Conservation (phyloP, 164 flowering plant genomes). For the Sextonia rubra region DNA sequence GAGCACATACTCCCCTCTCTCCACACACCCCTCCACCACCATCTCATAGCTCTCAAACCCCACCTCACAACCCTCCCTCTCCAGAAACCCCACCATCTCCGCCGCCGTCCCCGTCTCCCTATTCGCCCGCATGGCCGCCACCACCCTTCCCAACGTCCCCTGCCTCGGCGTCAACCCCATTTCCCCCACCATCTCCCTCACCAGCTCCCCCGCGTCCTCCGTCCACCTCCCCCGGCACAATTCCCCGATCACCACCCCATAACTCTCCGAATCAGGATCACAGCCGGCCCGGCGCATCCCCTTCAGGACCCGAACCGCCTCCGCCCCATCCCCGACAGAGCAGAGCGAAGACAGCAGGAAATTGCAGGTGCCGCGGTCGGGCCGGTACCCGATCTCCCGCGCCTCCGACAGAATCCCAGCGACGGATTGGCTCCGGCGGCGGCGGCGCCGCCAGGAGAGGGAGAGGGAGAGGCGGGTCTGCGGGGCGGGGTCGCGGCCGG, state of each 20-base stretch:
- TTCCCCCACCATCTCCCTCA: constrained; percentile 65
- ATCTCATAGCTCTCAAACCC: constrained; percentile 63
- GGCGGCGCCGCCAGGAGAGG: constrained; percentile 45
- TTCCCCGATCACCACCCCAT: constrained; percentile 39
- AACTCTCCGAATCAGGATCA: constrained; percentile 61
- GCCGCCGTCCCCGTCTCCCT: constrained; percentile 54
- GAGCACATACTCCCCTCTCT: constrained; percentile 46
- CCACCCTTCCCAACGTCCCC: constrained; percentile 35
- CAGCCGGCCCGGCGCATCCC: constrained; percentile 57
- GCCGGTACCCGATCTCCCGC: constrained; percentile 55
- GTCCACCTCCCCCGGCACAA: constrained; percentile 36
- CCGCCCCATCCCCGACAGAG: constrained; percentile 44
- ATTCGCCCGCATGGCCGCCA: constrained; percentile 45
- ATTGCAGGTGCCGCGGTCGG: constrained; percentile 60
- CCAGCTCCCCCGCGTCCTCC: constrained; percentile 31
- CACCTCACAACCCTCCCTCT: constrained; percentile 35
- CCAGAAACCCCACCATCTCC: constrained; percentile 59
- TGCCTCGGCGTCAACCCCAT: constrained; percentile 50
- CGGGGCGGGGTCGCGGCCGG: constrained; percentile 54
- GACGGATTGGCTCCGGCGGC: constrained; percentile 26
- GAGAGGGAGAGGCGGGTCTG: constrained; percentile 64
- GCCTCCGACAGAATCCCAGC: constrained; percentile 38
- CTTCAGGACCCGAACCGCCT: constrained; percentile 49
- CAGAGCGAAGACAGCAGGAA: constrained; percentile 61
- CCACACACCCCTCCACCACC: constrained; percentile 66